Evolutionary conservation across 306 rosid species (phyloP), one percentile per base, ranked within the genome.

Genomic region (Casuarina equisetifolia): DNA sequence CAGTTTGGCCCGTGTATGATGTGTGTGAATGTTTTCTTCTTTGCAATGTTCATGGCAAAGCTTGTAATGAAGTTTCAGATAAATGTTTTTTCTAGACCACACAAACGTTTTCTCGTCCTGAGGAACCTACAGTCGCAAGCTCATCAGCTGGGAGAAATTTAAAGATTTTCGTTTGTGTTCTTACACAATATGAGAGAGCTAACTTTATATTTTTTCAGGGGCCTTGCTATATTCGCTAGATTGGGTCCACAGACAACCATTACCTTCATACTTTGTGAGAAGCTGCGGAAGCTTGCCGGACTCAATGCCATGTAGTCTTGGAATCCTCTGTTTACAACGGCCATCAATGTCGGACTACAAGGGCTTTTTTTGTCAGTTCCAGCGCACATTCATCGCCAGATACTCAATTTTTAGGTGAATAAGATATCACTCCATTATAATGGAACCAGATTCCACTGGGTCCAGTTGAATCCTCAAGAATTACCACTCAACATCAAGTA

Each of bases 221-320:
- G 99, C 67, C 87, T 95, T 55, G 85, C 97, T 40, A 86, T 89
- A 61, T 91, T 91, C 73, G 94, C 98, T 75, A 87, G 98, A 86
- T 80, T 95, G 82, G 97, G 97, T 69, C 99, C 99, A 9, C 99
- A 95, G 85, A 91, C 97, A 74, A 92, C 94, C 75, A 91, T 92
- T 46, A 95, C 97, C 70, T 91, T 95, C 58, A 55, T 95, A 78
- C 82, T 92, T 39, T 91, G 89, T 10, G 99, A 95, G 93, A 88
- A 92, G 89, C 86, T 95, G 53, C 95, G 99, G 19, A 83, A 86
- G 74, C 86, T 82, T 81, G 86, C 92, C 40, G 97, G 97, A 80
- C 79, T 95, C 83, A 88, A 86, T 16, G 99, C 97, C 82, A 88
- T 92, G 67, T 91, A 86, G 74, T 55, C 52, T 35, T 2, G 43